These are phyloP conservation scores for Austroboletus novae-zelandiae DNA, from an alignment of 1,284 basidiomycete species.

Conservation along the genomic window DNA sequence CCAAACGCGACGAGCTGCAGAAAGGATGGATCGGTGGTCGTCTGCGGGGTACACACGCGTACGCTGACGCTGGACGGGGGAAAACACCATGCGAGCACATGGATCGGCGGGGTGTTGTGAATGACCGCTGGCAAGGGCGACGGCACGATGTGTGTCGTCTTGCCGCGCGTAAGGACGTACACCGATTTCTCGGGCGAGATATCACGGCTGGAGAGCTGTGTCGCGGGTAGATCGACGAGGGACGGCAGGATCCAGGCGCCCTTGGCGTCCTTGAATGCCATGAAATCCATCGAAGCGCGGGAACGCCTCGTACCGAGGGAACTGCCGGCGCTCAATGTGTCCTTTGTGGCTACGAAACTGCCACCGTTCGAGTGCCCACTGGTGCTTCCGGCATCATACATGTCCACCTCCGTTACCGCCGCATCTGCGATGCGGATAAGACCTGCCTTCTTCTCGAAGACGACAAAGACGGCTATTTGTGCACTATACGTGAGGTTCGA, in stretches of 20 bases:
- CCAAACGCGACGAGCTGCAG: conserved; percentile 67
- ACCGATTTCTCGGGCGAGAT: conserved; percentile 38
- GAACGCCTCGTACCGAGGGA: conserved; percentile 37
- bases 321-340: conserved; percentile 18
- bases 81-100: conserved; percentile 55
- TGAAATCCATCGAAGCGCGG: conserved; percentile 54
- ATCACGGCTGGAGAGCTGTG: conserved; percentile 13
- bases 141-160: conserved; percentile 62
- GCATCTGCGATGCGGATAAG: conserved; percentile 76
- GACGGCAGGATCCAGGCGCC: conserved; percentile 56
- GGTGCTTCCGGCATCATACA: conserved; percentile 50
- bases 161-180: conserved; percentile 66
- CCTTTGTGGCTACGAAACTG: conserved; percentile 20
- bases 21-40: conserved; percentile 33
- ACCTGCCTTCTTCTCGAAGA: conserved; percentile 81
- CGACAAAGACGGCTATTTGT: conserved; percentile 71
- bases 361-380: conserved; percentile 25
- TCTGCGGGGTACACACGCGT: conserved; percentile 44
- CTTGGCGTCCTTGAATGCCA: conserved; percentile 42
- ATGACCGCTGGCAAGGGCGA: conserved; percentile 61
- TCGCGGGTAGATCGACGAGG: conserved; percentile 48
- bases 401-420: conserved; percentile 71
- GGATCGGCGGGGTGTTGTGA: conserved; percentile 46
- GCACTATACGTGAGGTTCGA: conserved; percentile 51
- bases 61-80: conserved; percentile 53